phyloP scores from a whole-genome alignment of 202 grass and related monocot genomes.

The Zoysia matrella region DNA sequence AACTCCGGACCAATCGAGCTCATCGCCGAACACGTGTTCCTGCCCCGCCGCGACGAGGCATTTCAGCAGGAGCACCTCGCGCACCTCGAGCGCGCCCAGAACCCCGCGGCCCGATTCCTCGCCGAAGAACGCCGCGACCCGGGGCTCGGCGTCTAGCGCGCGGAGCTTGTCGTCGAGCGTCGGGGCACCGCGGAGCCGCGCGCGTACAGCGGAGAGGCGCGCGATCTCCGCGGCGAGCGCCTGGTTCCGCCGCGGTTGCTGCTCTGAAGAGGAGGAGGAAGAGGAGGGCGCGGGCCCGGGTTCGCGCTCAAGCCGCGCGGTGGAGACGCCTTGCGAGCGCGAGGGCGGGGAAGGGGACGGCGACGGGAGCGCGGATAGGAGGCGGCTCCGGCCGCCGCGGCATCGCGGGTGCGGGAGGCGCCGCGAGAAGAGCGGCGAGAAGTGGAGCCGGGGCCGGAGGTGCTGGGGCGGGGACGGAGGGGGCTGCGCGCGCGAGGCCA shows the following conservation, averaged over 20 bases:
- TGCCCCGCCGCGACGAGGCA: conserved; percentile 86
- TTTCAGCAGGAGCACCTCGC: conserved; percentile 78
- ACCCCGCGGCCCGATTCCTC: neutral
- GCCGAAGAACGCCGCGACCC: conserved; percentile 66
- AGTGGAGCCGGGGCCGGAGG: conserved; percentile 42
- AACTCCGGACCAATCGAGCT: conserved; percentile 62
- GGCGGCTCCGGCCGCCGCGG: conserved; percentile 15
- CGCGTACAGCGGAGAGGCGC: conserved; percentile 53
- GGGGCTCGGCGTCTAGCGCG: conserved; percentile 70
- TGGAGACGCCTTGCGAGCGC: conserved; percentile 56
- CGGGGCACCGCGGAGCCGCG: conserved; percentile 49
- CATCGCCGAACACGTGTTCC: conserved; percentile 81
- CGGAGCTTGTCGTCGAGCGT: conserved; percentile 62
- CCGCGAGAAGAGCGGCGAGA: conserved; percentile 12
- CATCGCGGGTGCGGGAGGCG: conserved; percentile 27
- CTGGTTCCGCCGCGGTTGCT: conserved; percentile 13
- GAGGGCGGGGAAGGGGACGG: conserved; percentile 40
- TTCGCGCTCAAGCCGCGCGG: conserved; percentile 50
- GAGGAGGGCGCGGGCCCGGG: conserved; percentile 28
- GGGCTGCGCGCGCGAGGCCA: conserved; percentile 38
- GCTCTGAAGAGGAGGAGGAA: neutral
- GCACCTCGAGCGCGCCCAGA: conserved; percentile 42
- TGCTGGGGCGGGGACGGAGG: conserved; percentile 14
- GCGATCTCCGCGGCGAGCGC: conserved; percentile 62
- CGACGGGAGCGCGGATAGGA: conserved; percentile 50